A percentile compares a stretch with the other conserved stretches of the same genome.
Evolutionary conservation across 345 rosid genomes (phyloP).

Genomic region (Brassica cretica): DNA sequence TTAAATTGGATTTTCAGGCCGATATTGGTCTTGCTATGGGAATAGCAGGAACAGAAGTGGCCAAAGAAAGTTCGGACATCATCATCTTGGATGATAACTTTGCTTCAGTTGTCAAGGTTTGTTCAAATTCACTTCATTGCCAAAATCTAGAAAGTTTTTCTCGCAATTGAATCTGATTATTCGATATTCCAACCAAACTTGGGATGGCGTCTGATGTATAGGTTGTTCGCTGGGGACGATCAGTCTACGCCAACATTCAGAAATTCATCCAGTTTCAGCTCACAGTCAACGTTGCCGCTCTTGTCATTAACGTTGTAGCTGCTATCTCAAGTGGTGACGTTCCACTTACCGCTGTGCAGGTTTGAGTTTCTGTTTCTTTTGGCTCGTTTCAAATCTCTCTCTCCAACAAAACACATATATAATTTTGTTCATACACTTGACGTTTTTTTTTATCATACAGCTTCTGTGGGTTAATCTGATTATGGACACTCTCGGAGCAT

Average conservation of each 20-base stretch:
- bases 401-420: not conserved
- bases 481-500: slow-evolving; percentile 98
- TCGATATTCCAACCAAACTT: not conserved
- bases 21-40: slow-evolving; percentile 99
- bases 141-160: not conserved
- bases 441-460: slow-evolving; percentile 42
- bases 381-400: not conserved
- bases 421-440: not conserved
- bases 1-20: slow-evolving; percentile 57
- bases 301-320: slow-evolving; percentile 83
- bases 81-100: slow-evolving; percentile 47
- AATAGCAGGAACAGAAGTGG: slow-evolving; percentile 97
- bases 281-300: slow-evolving; percentile 95
- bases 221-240: slow-evolving; percentile 99
- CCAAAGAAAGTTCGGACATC: slow-evolving; percentile 96
- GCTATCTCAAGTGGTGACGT: slow-evolving; percentile 94
- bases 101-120: not conserved
- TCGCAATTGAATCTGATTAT: no score
- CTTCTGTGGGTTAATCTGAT: slow-evolving; percentile 98
- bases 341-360: slow-evolving; percentile 98
- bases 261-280: slow-evolving; percentile 98
- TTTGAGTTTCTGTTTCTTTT: slow-evolving; percentile 25
- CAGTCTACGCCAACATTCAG: slow-evolving; percentile 97
- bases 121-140: not conserved
- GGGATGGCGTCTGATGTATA: slow-evolving; percentile 31